phyloP scores from a whole-genome alignment of 2,329 filamentous ascomycete species.

The Talaromyces pinophilus region DNA sequence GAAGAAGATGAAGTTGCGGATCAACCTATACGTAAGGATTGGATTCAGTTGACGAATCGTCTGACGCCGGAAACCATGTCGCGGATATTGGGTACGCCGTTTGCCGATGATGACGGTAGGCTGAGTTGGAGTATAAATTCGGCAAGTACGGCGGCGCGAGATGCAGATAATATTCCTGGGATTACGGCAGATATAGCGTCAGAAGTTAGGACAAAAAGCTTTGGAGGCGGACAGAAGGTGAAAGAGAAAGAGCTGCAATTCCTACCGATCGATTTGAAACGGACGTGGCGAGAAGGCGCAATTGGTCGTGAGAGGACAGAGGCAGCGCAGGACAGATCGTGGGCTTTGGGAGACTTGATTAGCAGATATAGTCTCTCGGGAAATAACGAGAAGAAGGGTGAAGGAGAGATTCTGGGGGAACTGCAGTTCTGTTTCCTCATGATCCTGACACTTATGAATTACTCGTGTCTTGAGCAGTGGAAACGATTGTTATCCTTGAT shows the following conservation, averaged over 20 bases:
- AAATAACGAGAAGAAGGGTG: conserved; percentile 33
- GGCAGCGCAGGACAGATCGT: conserved; percentile 62
- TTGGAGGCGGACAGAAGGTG: conserved; percentile 32
- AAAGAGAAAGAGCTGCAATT: conserved; percentile 54
- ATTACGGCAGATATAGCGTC: conserved; percentile 36
- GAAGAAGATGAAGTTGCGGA: conserved; percentile 43
- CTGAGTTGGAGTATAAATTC: conserved; percentile 59
- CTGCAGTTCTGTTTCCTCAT: conserved; percentile 65
- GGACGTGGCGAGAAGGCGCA: conserved; percentile 63
- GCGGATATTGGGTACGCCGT: conserved; percentile 49
- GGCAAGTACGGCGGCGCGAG: conserved; percentile 57
- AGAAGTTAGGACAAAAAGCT: conserved; percentile 15
- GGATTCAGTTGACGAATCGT: conserved; percentile 54
- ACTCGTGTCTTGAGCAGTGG: conserved; percentile 67
- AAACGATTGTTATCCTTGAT: conserved; percentile 59
- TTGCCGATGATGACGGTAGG: conserved; percentile 41
- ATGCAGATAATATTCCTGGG: conserved; percentile 62
- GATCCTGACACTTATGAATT: conserved; percentile 65
- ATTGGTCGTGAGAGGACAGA: conserved; percentile 64
- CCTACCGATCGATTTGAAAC: conserved; percentile 61
- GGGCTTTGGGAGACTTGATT: conserved; percentile 60
- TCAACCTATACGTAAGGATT: conserved; percentile 41
- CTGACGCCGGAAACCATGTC: conserved; percentile 54
- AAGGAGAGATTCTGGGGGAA: conserved; percentile 55
- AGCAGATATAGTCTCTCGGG: conserved; percentile 33